Conservation (phyloP, 306 rosid species). For the Vachellia pachyceras region DNA sequence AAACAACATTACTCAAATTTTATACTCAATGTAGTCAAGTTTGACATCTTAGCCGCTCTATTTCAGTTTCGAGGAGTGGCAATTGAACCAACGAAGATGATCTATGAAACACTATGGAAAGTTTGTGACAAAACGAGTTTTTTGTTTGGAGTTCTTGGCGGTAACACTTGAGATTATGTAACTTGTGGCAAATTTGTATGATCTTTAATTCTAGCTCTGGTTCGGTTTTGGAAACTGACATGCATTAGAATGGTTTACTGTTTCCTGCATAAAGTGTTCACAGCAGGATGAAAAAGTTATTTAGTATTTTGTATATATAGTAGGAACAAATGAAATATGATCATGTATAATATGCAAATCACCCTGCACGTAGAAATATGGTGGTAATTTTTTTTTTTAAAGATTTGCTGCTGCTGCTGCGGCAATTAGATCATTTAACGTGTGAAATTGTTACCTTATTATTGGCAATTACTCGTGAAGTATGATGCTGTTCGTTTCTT, state of each 20-base stretch:
- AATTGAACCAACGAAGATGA: conserved; percentile 62
- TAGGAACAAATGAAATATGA: too few relatives aligned
- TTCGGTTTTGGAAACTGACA: conserved; percentile 20
- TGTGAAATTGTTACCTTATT: not conserved
- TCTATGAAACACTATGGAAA: conserved; percentile 72
- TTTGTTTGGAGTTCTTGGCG: conserved; percentile 28
- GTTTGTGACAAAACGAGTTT: conserved; percentile 48
- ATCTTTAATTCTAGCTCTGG: conserved; percentile 36
- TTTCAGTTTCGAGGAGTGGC: conserved; percentile 80
- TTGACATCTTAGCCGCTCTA: conserved; percentile 17
- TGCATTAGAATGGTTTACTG: not conserved
- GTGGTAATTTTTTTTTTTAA: too few relatives aligned
- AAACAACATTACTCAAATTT: not conserved
- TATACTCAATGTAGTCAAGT: conserved; percentile 4
- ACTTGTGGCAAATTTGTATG: conserved; percentile 18
- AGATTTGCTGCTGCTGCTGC: too few relatives aligned
- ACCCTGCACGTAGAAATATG: not conserved
- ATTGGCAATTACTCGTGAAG: not conserved
- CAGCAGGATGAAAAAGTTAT: conserved; percentile 4
- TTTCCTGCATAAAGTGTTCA: conserved; percentile 7
- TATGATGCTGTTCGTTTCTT: too few relatives aligned
- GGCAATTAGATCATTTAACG: not conserved
- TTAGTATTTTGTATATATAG: not conserved
- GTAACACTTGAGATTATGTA: conserved; percentile 1
- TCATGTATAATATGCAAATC: too few relatives aligned